Conservation (phyloP, 1,284 basidiomycete species). For the Moniliella sp. region DNA sequence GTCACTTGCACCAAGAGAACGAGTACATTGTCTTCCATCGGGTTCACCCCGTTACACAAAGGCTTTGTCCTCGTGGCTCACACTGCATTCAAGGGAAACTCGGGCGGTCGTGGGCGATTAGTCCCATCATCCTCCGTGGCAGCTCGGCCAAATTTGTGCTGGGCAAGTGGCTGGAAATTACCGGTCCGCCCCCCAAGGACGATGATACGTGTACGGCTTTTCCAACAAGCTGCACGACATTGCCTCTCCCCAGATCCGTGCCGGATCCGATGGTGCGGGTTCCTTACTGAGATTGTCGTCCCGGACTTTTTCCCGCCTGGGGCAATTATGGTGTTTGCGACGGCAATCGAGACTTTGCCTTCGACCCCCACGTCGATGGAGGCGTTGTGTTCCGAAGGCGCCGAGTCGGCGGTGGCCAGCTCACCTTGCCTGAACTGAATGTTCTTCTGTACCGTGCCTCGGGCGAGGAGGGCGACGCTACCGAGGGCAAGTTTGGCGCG, state of each 20-base stretch:
- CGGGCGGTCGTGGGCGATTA: too few relatives aligned
- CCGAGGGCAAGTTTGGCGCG: conserved; percentile 15
- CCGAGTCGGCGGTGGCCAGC: conserved; percentile 13
- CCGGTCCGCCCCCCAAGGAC: conserved; percentile 4
- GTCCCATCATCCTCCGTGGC: conserved; percentile 13
- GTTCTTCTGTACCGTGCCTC: conserved; percentile 22
- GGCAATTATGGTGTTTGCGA: conserved; percentile 23
- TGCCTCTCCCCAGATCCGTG: conserved; percentile 10
- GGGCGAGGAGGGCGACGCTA: conserved; percentile 23
- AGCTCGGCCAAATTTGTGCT: conserved; percentile 15
- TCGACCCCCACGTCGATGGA: conserved; percentile 15
- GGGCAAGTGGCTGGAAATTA: conserved; percentile 13
- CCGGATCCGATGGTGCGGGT: conserved; percentile 6
- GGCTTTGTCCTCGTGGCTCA: conserved; percentile 20
- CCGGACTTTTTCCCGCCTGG: conserved; percentile 24
- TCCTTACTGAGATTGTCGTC: conserved; percentile 15
- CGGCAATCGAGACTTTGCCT: conserved; percentile 15
- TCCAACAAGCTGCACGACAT: conserved; percentile 16
- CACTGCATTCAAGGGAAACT: conserved; percentile 22
- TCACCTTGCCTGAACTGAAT: conserved; percentile 22
- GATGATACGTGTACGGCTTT: conserved; percentile 10
- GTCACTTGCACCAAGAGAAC: conserved; percentile 23
- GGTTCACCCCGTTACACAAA: conserved; percentile 21
- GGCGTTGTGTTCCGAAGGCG: conserved; percentile 10
- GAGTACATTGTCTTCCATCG: conserved; percentile 20